These are phyloP conservation scores for Verticillium isaacii DNA, from an alignment of 2,329 filamentous ascomycete genomes.

Conservation along the genomic window DNA sequence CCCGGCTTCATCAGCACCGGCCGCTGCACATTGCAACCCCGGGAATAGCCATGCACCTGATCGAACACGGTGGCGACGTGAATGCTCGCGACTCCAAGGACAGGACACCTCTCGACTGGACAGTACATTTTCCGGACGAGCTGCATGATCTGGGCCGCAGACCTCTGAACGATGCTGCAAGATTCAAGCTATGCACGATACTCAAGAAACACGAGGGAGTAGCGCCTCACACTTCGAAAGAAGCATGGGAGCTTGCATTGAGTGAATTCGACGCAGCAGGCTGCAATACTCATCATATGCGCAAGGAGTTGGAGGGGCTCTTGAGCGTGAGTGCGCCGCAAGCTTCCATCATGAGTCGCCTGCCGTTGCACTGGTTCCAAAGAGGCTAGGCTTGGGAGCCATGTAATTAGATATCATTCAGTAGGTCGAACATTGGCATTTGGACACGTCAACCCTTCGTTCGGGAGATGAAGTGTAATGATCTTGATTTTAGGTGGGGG, in stretches of 20 bases:
- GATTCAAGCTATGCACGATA: background rate
- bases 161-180: background rate
- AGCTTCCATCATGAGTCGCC: background rate
- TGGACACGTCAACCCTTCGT: no score
- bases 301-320: background rate
- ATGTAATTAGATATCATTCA: no score
- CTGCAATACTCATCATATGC: background rate
- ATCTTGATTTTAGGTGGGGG: no score
- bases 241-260: background rate
- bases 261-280: background rate
- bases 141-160: background rate
- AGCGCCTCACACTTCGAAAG: background rate
- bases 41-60: background rate
- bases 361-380: background rate
- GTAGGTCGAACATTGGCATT: no score
- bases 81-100: background rate
- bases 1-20: background rate
- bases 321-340: background rate
- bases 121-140: background rate
- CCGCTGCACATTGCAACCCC: background rate
- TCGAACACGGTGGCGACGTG: background rate
- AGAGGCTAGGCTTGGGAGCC: background rate
- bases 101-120: background rate
- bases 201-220: background rate
- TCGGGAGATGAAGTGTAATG: no score